Evolutionary conservation across 2,329 filamentous ascomycete genomes (phyloP).

Genomic region (Talaromyces funiculosus): DNA sequence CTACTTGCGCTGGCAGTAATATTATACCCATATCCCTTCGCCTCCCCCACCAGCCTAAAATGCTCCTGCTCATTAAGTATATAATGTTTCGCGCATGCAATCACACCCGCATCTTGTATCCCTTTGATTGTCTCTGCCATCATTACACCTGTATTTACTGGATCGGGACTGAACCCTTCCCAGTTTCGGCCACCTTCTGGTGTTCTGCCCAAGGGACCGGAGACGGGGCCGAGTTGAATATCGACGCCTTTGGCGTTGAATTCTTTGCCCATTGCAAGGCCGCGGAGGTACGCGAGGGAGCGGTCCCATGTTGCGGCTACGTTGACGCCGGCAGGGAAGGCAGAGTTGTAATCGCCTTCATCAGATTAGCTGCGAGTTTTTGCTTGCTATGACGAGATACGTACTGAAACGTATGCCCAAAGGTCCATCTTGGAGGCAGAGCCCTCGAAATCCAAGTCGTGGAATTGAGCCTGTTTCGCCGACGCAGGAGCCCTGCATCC

Average conservation of each 20-base stretch:
- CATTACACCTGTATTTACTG: conserved; percentile 65
- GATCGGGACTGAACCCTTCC: conserved; percentile 64
- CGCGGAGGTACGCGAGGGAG: conserved; percentile 61
- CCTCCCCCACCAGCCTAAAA: conserved; percentile 62
- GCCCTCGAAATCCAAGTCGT: conserved; percentile 55
- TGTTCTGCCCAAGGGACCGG: conserved; percentile 64
- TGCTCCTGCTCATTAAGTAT: conserved; percentile 70
- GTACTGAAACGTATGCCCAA: conserved; percentile 66
- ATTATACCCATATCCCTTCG: conserved; percentile 51
- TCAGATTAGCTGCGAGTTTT: too few relatives aligned
- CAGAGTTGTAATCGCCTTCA: conserved; percentile 70
- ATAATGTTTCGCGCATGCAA: conserved; percentile 76
- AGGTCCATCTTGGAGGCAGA: conserved; percentile 85
- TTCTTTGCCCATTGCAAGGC: conserved; percentile 68
- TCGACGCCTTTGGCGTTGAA: conserved; percentile 69
- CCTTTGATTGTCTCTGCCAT: conserved; percentile 69
- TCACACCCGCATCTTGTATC: conserved; percentile 74
- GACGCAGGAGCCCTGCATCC: conserved; percentile 67
- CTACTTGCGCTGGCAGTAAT: conserved; percentile 57
- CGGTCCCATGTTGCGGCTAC: conserved; percentile 77
- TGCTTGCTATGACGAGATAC: conserved; percentile 18
- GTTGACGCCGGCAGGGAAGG: conserved; percentile 72
- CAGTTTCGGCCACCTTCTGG: conserved; percentile 66
- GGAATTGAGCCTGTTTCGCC: conserved; percentile 57
- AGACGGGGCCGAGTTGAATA: conserved; percentile 69